phyloP scores from a whole-genome alignment of 768 basidiomycete genomes.

The Strobilomyces dryophilus region DNA sequence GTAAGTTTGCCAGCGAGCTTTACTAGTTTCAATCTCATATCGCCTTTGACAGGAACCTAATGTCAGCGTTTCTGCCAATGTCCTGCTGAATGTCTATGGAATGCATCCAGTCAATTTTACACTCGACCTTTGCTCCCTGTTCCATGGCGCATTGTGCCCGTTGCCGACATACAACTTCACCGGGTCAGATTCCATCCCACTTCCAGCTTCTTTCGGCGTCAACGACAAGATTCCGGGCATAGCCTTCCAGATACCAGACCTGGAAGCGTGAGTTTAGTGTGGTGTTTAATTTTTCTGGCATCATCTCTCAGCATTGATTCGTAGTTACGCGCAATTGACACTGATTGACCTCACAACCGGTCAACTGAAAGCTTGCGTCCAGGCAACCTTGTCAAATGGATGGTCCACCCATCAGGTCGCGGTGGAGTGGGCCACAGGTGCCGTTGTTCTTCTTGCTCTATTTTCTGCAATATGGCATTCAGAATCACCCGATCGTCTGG shows the following conservation, averaged over 20 bases:
- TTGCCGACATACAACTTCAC: slow-evolving; percentile 82
- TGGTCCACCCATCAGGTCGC: slow-evolving; percentile 71
- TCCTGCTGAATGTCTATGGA: slow-evolving; percentile 87
- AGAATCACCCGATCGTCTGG: slow-evolving; percentile 47
- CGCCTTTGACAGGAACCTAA: slow-evolving; percentile 51
- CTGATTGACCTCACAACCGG: slow-evolving; percentile 68
- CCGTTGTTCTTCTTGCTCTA: slow-evolving; percentile 58
- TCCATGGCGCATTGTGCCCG: slow-evolving; percentile 79
- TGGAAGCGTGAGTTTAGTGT: slow-evolving; percentile 55
- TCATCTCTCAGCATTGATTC: slow-evolving; percentile 4
- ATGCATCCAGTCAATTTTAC: slow-evolving; percentile 77
- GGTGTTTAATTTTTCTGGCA: not conserved
- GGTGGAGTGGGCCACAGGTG: slow-evolving; percentile 77
- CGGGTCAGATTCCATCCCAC: slow-evolving; percentile 66
- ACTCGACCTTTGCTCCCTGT: slow-evolving; percentile 78
- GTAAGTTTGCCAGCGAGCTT: slow-evolving; percentile 43
- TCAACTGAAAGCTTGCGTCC: slow-evolving; percentile 80
- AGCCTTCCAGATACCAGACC: slow-evolving; percentile 84
- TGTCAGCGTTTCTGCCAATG: slow-evolving; percentile 76
- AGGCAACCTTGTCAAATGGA: slow-evolving; percentile 89
- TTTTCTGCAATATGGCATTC: slow-evolving; percentile 54
- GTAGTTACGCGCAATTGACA: slow-evolving; percentile 66
- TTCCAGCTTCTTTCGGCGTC: slow-evolving; percentile 59
- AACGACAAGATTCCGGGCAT: slow-evolving; percentile 63
- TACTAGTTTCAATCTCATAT: slow-evolving; percentile 9